These are phyloP conservation scores for Rossbeevera mucosa DNA, from an alignment of 768 basidiomycete species.

Conservation along the genomic window DNA sequence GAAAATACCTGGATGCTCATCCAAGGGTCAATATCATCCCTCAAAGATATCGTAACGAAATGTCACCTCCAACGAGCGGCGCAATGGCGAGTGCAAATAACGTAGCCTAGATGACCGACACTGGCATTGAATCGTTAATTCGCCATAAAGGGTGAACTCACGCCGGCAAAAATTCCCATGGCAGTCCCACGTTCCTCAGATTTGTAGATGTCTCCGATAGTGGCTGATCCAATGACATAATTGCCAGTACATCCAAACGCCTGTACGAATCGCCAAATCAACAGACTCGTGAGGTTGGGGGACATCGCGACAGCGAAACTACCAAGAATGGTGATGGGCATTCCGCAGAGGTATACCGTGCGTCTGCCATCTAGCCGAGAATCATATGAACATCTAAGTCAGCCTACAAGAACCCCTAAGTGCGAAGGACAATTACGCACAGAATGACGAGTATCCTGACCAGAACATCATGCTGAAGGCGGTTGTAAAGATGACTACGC, in stretches of 20 bases:
- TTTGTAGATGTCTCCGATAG: slow-evolving; percentile 63
- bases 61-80: slow-evolving; percentile 50
- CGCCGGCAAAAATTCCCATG: slow-evolving; percentile 56
- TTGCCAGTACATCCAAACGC: slow-evolving; percentile 59
- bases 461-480: slow-evolving; percentile 48
- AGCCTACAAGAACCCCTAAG: not conserved
- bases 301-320: slow-evolving; percentile 58
- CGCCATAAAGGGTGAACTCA: slow-evolving; percentile 21
- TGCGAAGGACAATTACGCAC: slow-evolving; percentile 25
- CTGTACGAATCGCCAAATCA: slow-evolving; percentile 63
- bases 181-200: slow-evolving; percentile 58
- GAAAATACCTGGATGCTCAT: slow-evolving; percentile 34
- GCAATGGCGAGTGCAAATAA: slow-evolving; percentile 60
- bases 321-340: slow-evolving; percentile 56
- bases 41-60: not conserved
- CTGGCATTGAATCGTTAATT: not conserved
- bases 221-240: slow-evolving; percentile 52
- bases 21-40: not conserved
- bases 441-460: slow-evolving; percentile 50
- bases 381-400: not conserved
- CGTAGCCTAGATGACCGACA: slow-evolving; percentile 31
- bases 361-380: slow-evolving; percentile 55
- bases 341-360: slow-evolving; percentile 50
- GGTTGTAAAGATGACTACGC: slow-evolving; percentile 33
- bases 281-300: slow-evolving; percentile 37